These are phyloP conservation scores for Henningerozyma blattae DNA, from an alignment of 805 yeast genomes.

Conservation along the genomic window DNA sequence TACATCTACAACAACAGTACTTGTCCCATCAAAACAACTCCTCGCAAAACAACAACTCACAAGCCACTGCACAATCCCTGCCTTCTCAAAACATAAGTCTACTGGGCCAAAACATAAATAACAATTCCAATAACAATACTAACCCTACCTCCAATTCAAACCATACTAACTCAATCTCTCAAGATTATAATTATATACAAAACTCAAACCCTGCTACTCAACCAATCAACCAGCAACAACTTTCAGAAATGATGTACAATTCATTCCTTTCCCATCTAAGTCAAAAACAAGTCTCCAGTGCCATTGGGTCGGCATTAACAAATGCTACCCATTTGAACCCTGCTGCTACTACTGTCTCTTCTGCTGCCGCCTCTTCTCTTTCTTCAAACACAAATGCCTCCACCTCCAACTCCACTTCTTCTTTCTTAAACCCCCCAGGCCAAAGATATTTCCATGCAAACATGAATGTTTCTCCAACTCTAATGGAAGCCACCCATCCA, in stretches of 20 bases:
- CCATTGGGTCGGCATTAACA: slow-evolving; percentile 4
- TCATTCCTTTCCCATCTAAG: slow-evolving; percentile 23
- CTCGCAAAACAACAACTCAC: too few species aligned
- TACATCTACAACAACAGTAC: slow-evolving; percentile 2
- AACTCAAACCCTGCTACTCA: too few species aligned
- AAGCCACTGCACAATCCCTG: too few species aligned
- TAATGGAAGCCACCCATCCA: slow-evolving; percentile 17
- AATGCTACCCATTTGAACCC: slow-evolving; percentile 11
- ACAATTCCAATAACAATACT: slow-evolving; percentile 4
- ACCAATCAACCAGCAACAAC: slow-evolving; percentile 17
- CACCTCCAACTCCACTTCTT: slow-evolving; percentile 5
- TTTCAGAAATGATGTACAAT: slow-evolving; percentile 25
- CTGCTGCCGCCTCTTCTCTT: slow-evolving; percentile 3
- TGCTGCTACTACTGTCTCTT: slow-evolving; percentile 12
- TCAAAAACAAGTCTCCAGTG: slow-evolving; percentile 18
- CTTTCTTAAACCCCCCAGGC: slow-evolving; percentile 2
- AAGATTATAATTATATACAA: too few species aligned
- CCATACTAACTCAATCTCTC: neutral
- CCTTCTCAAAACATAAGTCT: too few species aligned
- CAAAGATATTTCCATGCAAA: slow-evolving; percentile 20
- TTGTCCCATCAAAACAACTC: too few species aligned
- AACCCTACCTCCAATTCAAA: slow-evolving; percentile 1
- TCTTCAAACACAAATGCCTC: slow-evolving; percentile 2
- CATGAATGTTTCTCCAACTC: slow-evolving; percentile 10
- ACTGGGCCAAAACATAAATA: slow-evolving; percentile 1